Evolutionary conservation across 495 filamentous ascomycete genomes (phyloP).

Genomic region (Aspergillus kassunensis): DNA sequence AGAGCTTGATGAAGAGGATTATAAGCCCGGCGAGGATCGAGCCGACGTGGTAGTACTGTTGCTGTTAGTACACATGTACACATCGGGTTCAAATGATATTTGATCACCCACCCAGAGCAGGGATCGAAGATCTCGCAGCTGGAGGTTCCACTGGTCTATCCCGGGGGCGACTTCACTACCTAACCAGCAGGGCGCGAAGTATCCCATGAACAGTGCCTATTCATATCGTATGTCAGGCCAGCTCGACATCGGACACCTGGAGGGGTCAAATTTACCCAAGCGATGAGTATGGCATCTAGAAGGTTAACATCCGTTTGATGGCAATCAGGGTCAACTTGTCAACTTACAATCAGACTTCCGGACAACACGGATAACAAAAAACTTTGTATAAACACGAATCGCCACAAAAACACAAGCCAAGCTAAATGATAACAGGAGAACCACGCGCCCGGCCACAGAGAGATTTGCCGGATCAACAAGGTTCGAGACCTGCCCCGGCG

Average conservation of each 20-base stretch:
- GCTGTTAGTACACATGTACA: too few relatives aligned
- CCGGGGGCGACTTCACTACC: too few relatives aligned
- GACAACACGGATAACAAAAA: not conserved
- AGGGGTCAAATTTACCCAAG: not conserved
- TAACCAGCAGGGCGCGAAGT: too few relatives aligned
- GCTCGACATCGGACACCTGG: too few relatives aligned
- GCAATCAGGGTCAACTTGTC: not conserved
- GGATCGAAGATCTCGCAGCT: too few relatives aligned
- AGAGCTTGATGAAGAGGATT: too few relatives aligned
- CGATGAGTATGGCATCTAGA: not conserved
- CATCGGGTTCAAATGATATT: too few relatives aligned
- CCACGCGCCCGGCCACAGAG: not conserved
- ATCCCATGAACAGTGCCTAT: not conserved
- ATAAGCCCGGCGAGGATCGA: too few relatives aligned
- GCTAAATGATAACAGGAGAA: not conserved
- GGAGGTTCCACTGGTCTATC: too few relatives aligned
- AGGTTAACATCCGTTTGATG: not conserved
- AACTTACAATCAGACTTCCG: constrained; percentile 3
- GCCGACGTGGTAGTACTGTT: too few relatives aligned
- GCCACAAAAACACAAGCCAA: not conserved
- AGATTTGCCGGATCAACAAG: not conserved
- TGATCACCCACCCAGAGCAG: too few relatives aligned
- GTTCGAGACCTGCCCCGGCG: constrained; percentile 1
- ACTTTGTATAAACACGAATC: constrained; percentile 1
- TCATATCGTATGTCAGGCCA: not conserved